Conservation (phyloP, 192 early-diverging fungal species). For the Gamsiella multidivaricata region DNA sequence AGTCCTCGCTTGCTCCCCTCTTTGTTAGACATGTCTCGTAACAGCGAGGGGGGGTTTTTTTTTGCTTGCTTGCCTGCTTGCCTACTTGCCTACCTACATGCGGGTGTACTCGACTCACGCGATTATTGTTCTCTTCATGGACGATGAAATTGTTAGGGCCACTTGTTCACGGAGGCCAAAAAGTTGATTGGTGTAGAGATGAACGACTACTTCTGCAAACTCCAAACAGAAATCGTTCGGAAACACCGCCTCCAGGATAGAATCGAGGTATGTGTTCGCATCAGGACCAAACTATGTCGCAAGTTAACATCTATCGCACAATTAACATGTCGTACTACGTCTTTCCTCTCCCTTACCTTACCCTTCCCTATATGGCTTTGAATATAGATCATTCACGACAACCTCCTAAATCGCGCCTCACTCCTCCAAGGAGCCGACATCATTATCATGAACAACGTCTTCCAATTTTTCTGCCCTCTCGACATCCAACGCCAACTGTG, state of each 20-base stretch:
- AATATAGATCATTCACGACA: conserved; percentile 59
- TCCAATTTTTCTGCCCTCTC: conserved; percentile 66
- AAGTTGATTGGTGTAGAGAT: conserved; percentile 69
- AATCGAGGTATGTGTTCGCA: conserved; percentile 53
- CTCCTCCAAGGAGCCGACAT: conserved; percentile 61
- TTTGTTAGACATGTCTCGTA: too few species aligned
- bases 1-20: conserved; percentile 6
- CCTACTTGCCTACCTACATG: too few species aligned
- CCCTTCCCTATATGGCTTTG: neutral
- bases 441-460: conserved; percentile 72
- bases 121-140: neutral
- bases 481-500: conserved; percentile 61
- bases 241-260: conserved; percentile 66
- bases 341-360: neutral
- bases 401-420: conserved; percentile 54
- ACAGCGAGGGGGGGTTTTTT: neutral
- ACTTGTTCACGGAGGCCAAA: conserved; percentile 63
- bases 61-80: too few species aligned
- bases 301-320: too few species aligned
- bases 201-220: conserved; percentile 66
- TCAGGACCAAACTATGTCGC: too few species aligned
- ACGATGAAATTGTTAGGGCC: conserved; percentile 38
- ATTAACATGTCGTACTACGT: neutral
- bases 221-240: conserved; percentile 60
- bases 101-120: too few species aligned